A percentile compares a stretch with the other conserved stretches of the same genome.
Evolutionary conservation across 139 green algal species (phyloP).

Genomic region (Chlamydomonas sp.): DNA sequence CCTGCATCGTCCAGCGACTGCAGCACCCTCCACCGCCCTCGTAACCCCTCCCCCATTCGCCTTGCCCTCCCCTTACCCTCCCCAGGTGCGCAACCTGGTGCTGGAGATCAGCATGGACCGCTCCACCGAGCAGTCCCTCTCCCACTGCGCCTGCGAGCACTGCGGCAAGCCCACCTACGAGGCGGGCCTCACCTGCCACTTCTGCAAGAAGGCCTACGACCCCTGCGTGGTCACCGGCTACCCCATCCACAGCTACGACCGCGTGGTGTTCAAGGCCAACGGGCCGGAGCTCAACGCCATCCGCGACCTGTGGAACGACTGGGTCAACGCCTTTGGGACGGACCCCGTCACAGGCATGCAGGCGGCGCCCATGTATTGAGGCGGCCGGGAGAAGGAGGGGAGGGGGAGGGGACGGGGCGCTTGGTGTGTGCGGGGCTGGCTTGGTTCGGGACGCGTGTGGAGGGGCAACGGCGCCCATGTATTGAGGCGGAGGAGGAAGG

Average conservation of each 20-base stretch:
- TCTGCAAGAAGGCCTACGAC: conserved; percentile 65
- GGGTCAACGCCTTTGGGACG: conserved; percentile 60
- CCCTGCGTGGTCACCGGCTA: conserved; percentile 73
- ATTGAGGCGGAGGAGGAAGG: conserved; percentile 29
- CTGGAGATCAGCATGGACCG: conserved; percentile 80
- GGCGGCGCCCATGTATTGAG: conserved; percentile 60
- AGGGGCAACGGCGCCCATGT: conserved; percentile 60
- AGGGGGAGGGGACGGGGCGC: too few species aligned
- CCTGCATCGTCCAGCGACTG: too few species aligned
- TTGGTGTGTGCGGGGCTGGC: too few species aligned
- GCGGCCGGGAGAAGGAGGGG: too few species aligned
- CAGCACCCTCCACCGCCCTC: too few species aligned
- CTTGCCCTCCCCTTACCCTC: neutral
- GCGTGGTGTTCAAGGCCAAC: conserved; percentile 51
- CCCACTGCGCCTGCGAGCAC: conserved; percentile 58
- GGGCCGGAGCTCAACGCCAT: conserved; percentile 58
- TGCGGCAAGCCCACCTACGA: conserved; percentile 77
- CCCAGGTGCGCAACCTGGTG: conserved; percentile 74
- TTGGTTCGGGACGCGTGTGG: too few species aligned
- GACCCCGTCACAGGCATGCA: conserved; percentile 66
- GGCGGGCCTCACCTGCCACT: conserved; percentile 72
- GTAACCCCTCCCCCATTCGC: neutral
- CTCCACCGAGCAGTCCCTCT: conserved; percentile 68
- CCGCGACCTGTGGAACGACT: conserved; percentile 72
- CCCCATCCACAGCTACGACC: conserved; percentile 61